These are phyloP conservation scores for Spathaspora sp. DNA, from an alignment of 805 yeast genomes.

Conservation along the genomic window DNA sequence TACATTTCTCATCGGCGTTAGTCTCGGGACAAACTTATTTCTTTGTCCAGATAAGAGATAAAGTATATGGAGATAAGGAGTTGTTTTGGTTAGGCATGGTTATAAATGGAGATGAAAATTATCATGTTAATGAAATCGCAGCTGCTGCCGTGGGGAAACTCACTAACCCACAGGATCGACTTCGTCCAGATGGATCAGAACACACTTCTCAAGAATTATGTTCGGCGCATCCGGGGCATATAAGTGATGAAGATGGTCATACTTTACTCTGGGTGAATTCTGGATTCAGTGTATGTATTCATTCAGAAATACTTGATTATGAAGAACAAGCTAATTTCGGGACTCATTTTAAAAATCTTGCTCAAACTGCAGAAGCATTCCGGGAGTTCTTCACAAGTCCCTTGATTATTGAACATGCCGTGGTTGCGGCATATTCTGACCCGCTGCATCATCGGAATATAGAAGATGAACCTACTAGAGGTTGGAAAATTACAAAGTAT, in stretches of 20 bases:
- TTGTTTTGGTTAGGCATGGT: conserved; percentile 29
- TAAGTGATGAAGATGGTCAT: conserved; percentile 25
- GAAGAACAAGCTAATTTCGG: conserved; percentile 23
- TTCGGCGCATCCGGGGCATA: conserved; percentile 42
- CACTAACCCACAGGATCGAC: conserved; percentile 23
- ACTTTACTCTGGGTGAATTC: conserved; percentile 40
- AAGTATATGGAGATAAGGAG: conserved; percentile 25
- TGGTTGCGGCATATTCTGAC: conserved; percentile 43
- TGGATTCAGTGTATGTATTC: conserved; percentile 37
- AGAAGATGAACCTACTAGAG: conserved; percentile 45
- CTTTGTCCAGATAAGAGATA: conserved; percentile 14
- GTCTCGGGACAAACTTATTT: conserved; percentile 23
- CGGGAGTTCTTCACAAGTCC: conserved; percentile 22
- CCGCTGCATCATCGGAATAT: background rate
- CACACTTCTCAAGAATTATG: conserved; percentile 26
- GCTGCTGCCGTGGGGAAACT: conserved; percentile 25
- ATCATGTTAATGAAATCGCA: conserved; percentile 17
- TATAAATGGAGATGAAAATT: conserved; percentile 21
- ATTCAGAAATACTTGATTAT: conserved; percentile 25
- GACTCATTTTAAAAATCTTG: conserved; percentile 17
- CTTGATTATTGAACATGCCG: conserved; percentile 39
- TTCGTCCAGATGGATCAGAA: conserved; percentile 11
- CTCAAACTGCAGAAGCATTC: conserved; percentile 12
- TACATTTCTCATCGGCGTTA: conserved; percentile 21
- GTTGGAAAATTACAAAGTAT: conserved; percentile 51